Base-by-base conservation (phyloP, 352 stramenopile genomes). In the Saprolegnia parasitica region DNA sequence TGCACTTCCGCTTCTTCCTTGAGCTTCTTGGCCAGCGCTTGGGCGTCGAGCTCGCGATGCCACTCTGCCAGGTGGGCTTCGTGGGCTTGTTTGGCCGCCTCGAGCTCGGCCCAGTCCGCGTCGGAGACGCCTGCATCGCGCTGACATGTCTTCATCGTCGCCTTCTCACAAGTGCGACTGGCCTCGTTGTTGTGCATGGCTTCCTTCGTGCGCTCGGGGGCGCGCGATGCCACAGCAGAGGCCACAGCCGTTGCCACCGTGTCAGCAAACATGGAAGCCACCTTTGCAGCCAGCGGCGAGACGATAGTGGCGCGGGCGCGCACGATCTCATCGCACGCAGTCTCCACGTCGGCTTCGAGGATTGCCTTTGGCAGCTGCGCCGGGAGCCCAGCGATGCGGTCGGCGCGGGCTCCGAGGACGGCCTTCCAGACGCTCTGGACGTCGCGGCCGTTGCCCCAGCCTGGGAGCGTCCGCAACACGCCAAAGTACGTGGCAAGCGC, bases 381-480 rank as follows among this genome's bases (percentile, higher is more conserved):
- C 0, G 75, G 74, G 10, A 57, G 52, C 13, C 68, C 32, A 9
- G 83, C 77, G 18, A 90, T 78, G 3, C 83, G 81, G 37, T 91
- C 78, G 0, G 84, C 83, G 9, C 86, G 85, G 64, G 71, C 90
- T 55, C 88, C 80, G 20, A 82, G 61, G 39, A 90, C 42, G 45
- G 81, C 81, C 16, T 87, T 79, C 84, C 81, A 90, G 24, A 95
- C 62, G 20, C 81, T 76, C 52, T 80, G 73, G n/a, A 87, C 84
- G 50, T 91, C 83, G 20, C 81, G 84, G 0, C 85, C 84, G 71
- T 91, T 94, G 0, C 83, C 83, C 73, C 89, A 93, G 3, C 84
- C 79, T 18, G 80, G 80, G 4, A 90, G 65, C 16, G 11, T 40
- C 9, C 80, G 84, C 35, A 92, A 65, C 10, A 60, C 58, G 0